Base-by-base conservation (phyloP, 352 stramenopile species). In the Pythium sukuiense region DNA sequence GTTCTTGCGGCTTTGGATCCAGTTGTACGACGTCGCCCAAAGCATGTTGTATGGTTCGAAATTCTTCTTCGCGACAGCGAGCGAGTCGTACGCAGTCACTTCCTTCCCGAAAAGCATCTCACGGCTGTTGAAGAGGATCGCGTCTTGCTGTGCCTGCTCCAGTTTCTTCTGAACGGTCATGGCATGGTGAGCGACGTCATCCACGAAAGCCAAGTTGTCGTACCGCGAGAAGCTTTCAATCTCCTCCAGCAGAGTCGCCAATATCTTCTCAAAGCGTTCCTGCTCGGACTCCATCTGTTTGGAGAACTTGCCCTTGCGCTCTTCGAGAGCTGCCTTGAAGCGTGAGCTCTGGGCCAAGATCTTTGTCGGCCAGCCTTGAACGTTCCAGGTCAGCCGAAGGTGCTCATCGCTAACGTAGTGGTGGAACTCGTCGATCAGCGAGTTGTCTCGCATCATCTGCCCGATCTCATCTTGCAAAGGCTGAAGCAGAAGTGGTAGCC, bases 21-120 rank as follows among this genome's bases (percentile, higher is more conserved):
- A 99, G 55, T 95, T 88, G 64, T 90, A 92, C 20, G 87, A 84
- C 3, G 86, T 96, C 33, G 84, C 79, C 96, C 96, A 99, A 16
- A 99, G 79, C 59, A 92, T 83, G 24, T 93, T 90, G 65, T 98
- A 99, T 11, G 96, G 93, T 65, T 99, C 96, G 62, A 99, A 98
- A 13, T 83, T 85, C 76, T 98, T 98, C 59, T 94, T 90, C 2
- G 97, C 81, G 1, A 92, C 76, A 2, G 77, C 70, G 1, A 99
- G 72, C 55, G 78, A 71, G 7, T 93, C 83, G 61, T 98, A 99
- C 0, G 96, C 89, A 4, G 88, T 96, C n/a, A 95, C 70, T 24
- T 96, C 87, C 29, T 87, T 83, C 4, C 88, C 89, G 59, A 98
- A 98, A 0, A 98, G 72, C 7, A 73, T 83, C 59, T 99, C 96